Conservation (phyloP, 1,139 yeast genomes). For the Debaryomyces nepalensis region DNA sequence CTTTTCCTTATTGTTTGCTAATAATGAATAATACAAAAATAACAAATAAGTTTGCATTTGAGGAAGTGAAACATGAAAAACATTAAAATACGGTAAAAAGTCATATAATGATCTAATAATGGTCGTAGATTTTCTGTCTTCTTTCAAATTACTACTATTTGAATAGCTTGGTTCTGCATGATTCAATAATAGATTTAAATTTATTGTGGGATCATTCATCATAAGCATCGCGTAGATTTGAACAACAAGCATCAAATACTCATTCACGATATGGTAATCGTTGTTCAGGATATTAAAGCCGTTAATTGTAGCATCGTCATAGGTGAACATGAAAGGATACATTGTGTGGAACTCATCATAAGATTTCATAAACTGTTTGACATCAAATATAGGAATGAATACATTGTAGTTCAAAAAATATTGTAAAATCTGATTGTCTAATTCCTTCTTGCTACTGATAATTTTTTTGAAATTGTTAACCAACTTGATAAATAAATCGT, state of each 20-base stretch:
- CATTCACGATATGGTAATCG: constrained; percentile 56
- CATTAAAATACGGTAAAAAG: constrained; percentile 51
- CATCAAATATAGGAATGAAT: constrained; percentile 66
- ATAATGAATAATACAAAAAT: constrained; percentile 47
- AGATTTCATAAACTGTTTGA: constrained; percentile 57
- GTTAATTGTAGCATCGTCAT: constrained; percentile 54
- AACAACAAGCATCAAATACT: constrained; percentile 50
- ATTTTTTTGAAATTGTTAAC: constrained; percentile 52
- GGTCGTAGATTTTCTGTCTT: constrained; percentile 20
- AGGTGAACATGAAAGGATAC: constrained; percentile 57
- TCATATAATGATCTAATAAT: constrained; percentile 47
- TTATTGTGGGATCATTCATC: constrained; percentile 53
- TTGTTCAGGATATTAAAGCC: constrained; percentile 56
- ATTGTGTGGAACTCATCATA: constrained; percentile 62
- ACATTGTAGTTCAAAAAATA: constrained; percentile 61
- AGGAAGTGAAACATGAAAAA: constrained; percentile 45
- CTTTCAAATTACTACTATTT: constrained; percentile 22
- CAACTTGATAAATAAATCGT: constrained; percentile 50
- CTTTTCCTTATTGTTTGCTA: constrained; percentile 53
- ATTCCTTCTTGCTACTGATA: constrained; percentile 47
- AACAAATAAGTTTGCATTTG: constrained; percentile 50
- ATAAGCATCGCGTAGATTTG: constrained; percentile 53
- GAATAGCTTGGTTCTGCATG: constrained; percentile 44
- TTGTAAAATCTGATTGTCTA: constrained; percentile 57
- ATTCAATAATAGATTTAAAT: constrained; percentile 45